Percentiles rank a stretch among this genome's conserved stretches.
phyloP scores from a whole-genome alignment of 345 rosid species.

The Hypericum perforatum region DNA sequence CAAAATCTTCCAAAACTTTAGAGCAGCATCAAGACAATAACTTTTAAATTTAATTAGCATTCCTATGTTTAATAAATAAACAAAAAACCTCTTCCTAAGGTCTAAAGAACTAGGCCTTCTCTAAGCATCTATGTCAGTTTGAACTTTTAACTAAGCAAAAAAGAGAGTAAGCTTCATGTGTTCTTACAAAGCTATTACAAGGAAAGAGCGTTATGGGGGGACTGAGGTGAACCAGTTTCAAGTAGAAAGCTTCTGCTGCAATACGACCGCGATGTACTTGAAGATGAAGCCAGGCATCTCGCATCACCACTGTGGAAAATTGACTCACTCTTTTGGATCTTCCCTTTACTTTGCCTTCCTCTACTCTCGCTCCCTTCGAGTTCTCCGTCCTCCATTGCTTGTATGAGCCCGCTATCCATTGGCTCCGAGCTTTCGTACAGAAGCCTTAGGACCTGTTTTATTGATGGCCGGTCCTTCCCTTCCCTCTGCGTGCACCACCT shows the following conservation, averaged over 20 bases:
- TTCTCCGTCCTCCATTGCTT: conserved; percentile 56
- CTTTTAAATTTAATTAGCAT: too few species aligned
- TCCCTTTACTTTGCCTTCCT: conserved; percentile 49
- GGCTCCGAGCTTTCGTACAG: conserved; percentile 82
- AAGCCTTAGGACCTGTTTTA: conserved; percentile 76
- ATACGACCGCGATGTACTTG: conserved; percentile 85
- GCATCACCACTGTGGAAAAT: conserved; percentile 53
- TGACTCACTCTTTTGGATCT: conserved; percentile 38
- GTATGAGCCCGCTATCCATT: conserved; percentile 52
- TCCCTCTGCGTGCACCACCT: conserved; percentile 91
- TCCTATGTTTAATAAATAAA: too few species aligned
- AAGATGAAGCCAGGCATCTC: conserved; percentile 69
- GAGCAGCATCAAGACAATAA: too few species aligned
- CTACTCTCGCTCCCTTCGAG: conserved; percentile 48
- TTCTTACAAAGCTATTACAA: conserved; percentile 14
- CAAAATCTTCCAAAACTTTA: too few species aligned
- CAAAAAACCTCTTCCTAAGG: neutral
- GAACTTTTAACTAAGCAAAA: conserved; percentile 2
- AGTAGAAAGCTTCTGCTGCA: conserved; percentile 82
- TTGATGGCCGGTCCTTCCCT: conserved; percentile 70
- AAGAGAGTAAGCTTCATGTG: neutral
- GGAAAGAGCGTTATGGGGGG: conserved; percentile 47
- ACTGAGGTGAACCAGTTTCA: conserved; percentile 73
- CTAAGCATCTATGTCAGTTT: neutral
- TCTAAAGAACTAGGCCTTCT: neutral